Evolutionary conservation across 306 rosid genomes (phyloP), one percentile per base, ranked within the genome.

Genomic region (Sindora glabra): DNA sequence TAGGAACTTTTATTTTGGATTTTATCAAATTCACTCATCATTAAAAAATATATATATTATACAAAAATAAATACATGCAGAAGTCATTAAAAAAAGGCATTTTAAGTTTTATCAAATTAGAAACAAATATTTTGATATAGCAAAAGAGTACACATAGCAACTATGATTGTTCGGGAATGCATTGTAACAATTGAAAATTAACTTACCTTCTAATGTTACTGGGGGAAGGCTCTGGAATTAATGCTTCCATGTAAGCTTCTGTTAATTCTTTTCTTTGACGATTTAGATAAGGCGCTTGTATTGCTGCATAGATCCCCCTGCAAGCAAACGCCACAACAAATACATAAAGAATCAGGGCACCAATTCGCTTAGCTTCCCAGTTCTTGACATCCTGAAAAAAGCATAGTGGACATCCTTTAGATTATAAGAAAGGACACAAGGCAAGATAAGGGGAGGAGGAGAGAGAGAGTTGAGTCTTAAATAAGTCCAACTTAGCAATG

Each of bases 231-330:
- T 83, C 96, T 5, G 98, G 99, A 83, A 92, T 70, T 65, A 92
- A 72, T 2, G 87, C 89, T 74, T 92, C 99, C 96, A 92, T 92
- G 73, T 88, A 92, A 62, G 99, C 96, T 70, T 88, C 96, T 5
- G 95, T 77, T 65, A 89, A 57, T 76, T 83, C 94, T 59, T 73
- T 74, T 62, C 51, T 86, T 73, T 71, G 79, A 56, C 74, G 89
- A 64, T 67, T 62, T 41, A 40, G n/a, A 48, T 36, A 71, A 51
- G 99, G 95, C 53, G 83, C 82, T 80, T 48, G 90, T 59, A 86
- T 53, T 44, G 79, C 75, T 52, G 61, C 45, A 74, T 77, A 86
- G 39, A 78, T 32, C 78, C 90, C 86, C 72, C 78, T 83, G 77
- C 78, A 86, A 40, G 85, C 74, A 79, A 74, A 45, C 71, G 81